A percentile compares a stretch with the other conserved stretches of the same genome.
These are phyloP conservation scores for Hypoxylon sp. DNA, from an alignment of 2,329 filamentous ascomycete species.

Conservation along the genomic window DNA sequence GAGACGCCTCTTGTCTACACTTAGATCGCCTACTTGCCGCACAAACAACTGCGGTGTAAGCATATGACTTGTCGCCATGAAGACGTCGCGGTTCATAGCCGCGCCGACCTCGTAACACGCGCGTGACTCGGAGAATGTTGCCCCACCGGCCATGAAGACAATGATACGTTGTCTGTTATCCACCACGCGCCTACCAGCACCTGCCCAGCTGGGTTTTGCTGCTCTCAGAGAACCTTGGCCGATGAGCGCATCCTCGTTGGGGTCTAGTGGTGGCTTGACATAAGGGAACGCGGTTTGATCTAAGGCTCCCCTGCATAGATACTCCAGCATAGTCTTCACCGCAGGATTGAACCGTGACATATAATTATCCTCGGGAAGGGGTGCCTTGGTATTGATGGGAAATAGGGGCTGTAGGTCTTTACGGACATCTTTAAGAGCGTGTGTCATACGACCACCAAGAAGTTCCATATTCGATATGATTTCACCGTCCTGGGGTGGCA, in stretches of 20 bases:
- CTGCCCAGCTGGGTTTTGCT: constrained; percentile 95
- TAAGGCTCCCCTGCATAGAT: constrained; percentile 74
- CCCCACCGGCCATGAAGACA: constrained; percentile 94
- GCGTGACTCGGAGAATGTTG: constrained; percentile 90
- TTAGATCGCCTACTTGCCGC: constrained; percentile 84
- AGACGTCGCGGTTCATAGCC: constrained; percentile 81
- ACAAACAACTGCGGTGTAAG: constrained; percentile 85
- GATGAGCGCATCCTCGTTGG: constrained; percentile 68
- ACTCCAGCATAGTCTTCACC: constrained; percentile 85
- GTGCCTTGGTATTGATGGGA: constrained; percentile 69
- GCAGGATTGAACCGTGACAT: constrained; percentile 89
- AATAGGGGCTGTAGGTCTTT: constrained; percentile 77
- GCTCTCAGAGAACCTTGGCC: constrained; percentile 84
- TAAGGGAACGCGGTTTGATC: constrained; percentile 78
- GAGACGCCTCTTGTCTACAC: constrained; percentile 78
- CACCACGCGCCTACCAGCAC: constrained; percentile 76
- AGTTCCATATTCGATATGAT: constrained; percentile 83
- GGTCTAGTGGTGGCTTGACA: constrained; percentile 75
- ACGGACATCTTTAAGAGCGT: constrained; percentile 79
- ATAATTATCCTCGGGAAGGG: constrained; percentile 78
- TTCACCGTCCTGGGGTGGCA: constrained; percentile 79
- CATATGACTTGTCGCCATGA: constrained; percentile 93
- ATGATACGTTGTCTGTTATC: constrained; percentile 93
- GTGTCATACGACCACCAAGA: constrained; percentile 79
- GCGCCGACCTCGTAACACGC: constrained; percentile 89